Base-by-base conservation (phyloP, 73 alveolate species). In the Symbiodinium pilosum region DNA sequence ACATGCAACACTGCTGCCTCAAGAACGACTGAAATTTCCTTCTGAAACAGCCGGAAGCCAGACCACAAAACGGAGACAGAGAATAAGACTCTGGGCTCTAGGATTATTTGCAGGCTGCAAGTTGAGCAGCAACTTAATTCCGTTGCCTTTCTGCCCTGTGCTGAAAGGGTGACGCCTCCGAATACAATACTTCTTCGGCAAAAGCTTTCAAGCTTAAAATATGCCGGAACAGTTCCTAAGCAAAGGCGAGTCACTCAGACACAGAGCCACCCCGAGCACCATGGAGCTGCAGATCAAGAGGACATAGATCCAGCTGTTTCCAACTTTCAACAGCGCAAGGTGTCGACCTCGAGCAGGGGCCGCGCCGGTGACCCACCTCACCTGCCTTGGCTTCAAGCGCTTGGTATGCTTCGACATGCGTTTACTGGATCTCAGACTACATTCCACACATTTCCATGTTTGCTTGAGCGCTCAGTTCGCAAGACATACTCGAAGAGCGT, bases 261-360 rank as follows among this genome's bases (percentile, higher is more conserved):
- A 64, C 32, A 64, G 81, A n/a, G 81, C 81, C 81, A 64, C 81
- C 81, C 81, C 81, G 38, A 64, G 81, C 32, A 64, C 20, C 81
- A 64, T 64, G 81, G 38, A 24, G 81, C 81, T 28, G 38, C 81
- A 64, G 38, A 64, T n/a, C 38, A 64, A 18, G 6, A 64, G 81
- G 38, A 64, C 38, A 28, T 64, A 64, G 38, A 20, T 24, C 81
- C 81, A 64, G 81, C 81, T 64, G 41, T n/a, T 64, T 64, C 81
- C 81, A 34, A 64, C 81, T 64, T 64, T 64, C 81, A 64, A 28
- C 39, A 64, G 81, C 32, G 81, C 81, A 20, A 64, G 81, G 81
- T 64, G 81, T 64, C 81, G 81, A 64, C 81, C 81, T 64, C 81
- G 81, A 24, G 81, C 32, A 38, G 81, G 81, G 38, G 34, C 81